phyloP scores from a whole-genome alignment of 129 eudicot genomes.

The Flaveria trinervia region DNA sequence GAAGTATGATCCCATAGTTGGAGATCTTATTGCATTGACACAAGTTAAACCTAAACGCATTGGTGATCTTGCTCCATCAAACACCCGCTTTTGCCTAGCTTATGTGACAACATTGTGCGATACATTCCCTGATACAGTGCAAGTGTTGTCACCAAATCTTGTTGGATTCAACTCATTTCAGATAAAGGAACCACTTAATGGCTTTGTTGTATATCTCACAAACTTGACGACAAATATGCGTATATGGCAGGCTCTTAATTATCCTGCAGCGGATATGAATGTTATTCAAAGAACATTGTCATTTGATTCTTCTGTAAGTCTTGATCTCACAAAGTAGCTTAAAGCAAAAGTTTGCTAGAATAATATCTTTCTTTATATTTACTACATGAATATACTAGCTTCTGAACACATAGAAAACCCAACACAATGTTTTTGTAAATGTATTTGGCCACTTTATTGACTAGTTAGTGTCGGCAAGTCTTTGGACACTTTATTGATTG shows the following conservation, averaged over 20 bases:
- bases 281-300: conserved; percentile 43
- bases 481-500: too few relatives aligned
- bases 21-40: conserved; percentile 66
- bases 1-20: conserved; percentile 43
- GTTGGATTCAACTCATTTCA: background rate
- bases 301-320: conserved; percentile 38
- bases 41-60: conserved; percentile 44
- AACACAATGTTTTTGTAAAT: too few relatives aligned
- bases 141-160: conserved; percentile 31
- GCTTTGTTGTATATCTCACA: conserved; percentile 47
- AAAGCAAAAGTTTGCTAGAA: too few relatives aligned
- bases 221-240: conserved; percentile 67
- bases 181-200: background rate
- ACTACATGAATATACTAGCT: too few relatives aligned
- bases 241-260: conserved; percentile 57
- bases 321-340: background rate
- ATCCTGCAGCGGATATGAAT: conserved; percentile 25
- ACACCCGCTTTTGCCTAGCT: conserved; percentile 37
- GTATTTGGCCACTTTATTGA: too few relatives aligned
- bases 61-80: conserved; percentile 44
- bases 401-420: too few relatives aligned
- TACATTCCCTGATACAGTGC: background rate
- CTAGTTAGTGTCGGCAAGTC: too few relatives aligned
- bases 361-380: too few relatives aligned
- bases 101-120: conserved; percentile 15